Percentiles rank a stretch among this genome's conserved stretches.
These are phyloP conservation scores for Spergularia azorica DNA, from an alignment of 179 eudicot species.

Conservation along the genomic window DNA sequence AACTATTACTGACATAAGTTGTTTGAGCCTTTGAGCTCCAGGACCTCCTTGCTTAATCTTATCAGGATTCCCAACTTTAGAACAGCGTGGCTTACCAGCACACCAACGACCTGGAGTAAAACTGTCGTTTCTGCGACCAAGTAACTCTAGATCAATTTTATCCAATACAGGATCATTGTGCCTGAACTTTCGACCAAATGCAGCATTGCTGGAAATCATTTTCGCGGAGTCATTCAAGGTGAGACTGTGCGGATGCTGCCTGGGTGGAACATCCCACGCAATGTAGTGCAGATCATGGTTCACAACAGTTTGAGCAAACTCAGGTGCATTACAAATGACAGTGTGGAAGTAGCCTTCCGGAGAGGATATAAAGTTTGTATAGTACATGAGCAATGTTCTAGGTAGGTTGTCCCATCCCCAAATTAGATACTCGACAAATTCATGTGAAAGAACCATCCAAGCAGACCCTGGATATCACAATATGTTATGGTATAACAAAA, in stretches of 20 bases:
- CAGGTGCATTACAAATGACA: slow-evolving; percentile 72
- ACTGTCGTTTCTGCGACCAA: slow-evolving; percentile 53
- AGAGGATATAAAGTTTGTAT: slow-evolving; percentile 82
- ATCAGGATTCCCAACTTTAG: slow-evolving; percentile 50
- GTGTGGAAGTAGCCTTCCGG: slow-evolving; percentile 94
- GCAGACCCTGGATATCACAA: slow-evolving; percentile 70
- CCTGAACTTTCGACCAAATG: slow-evolving; percentile 81
- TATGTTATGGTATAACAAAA: neutral
- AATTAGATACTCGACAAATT: slow-evolving; percentile 72
- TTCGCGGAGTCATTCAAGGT: slow-evolving; percentile 43
- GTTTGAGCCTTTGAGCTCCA: slow-evolving; percentile 64
- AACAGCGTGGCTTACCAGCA: slow-evolving; percentile 52
- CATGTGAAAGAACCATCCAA: slow-evolving; percentile 82
- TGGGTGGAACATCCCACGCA: slow-evolving; percentile 84
- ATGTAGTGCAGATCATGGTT: slow-evolving; percentile 90
- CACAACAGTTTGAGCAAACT: slow-evolving; percentile 53
- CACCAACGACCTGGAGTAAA: slow-evolving; percentile 93
- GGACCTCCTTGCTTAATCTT: slow-evolving; percentile 56
- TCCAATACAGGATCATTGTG: slow-evolving; percentile 62
- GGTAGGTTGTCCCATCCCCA: slow-evolving; percentile 98
- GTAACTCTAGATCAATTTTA: slow-evolving; percentile 59
- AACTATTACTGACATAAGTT: slow-evolving; percentile 47
- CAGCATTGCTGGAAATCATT: slow-evolving; percentile 63
- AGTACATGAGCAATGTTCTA: slow-evolving; percentile 82
- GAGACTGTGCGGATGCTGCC: slow-evolving; percentile 79